Conservation (phyloP, 148 eudicot species). For the Camellia japonica region DNA sequence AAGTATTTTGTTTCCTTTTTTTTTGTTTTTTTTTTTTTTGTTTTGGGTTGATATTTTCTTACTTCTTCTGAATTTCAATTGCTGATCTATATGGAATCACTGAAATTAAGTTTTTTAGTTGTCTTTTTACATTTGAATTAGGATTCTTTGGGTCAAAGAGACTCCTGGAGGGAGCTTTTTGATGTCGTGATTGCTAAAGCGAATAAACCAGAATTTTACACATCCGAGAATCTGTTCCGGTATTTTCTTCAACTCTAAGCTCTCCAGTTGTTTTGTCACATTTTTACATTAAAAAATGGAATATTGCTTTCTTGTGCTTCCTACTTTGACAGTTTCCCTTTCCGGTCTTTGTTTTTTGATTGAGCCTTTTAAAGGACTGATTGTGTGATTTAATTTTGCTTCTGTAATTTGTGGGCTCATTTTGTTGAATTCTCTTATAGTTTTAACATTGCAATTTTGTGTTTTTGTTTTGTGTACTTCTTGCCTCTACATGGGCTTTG, state of each 20-base stretch:
- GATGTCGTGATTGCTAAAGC: conserved; percentile 99
- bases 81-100: not conserved
- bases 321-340: not conserved
- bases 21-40: not conserved
- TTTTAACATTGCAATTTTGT: not conserved
- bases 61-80: not conserved
- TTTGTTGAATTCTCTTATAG: not conserved
- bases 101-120: not conserved
- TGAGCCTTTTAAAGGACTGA: not conserved
- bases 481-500: not conserved
- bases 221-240: conserved; percentile 97
- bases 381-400: not conserved
- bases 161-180: conserved; percentile 96
- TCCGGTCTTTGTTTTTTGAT: not conserved
- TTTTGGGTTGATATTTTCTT: not conserved
- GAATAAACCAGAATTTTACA: conserved; percentile 95
- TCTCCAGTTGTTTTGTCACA: not conserved
- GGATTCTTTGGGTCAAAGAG: conserved; percentile 76
- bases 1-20: not conserved
- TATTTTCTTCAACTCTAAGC: conserved; percentile 25
- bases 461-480: not conserved
- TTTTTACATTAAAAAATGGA: not conserved
- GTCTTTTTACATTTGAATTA: conserved; percentile 28
- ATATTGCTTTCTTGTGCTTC: too few species aligned
- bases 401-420: not conserved